Evolutionary conservation across 2,329 filamentous ascomycete species (phyloP).

Genomic region (Ascochyta viciae-villosae): DNA sequence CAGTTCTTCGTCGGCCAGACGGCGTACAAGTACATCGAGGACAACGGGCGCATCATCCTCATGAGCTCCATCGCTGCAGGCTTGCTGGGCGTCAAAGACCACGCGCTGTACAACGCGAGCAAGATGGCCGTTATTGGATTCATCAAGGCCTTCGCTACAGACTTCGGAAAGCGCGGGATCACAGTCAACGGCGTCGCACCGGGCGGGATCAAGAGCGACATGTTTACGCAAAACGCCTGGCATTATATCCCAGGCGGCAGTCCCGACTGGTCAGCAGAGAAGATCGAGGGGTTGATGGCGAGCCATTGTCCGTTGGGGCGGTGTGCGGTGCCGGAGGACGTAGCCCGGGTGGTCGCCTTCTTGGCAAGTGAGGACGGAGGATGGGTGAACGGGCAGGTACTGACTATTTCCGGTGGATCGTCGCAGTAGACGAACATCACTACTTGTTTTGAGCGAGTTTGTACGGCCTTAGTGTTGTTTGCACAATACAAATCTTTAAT

Average conservation of each 20-base stretch:
- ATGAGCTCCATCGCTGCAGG: constrained; percentile 75
- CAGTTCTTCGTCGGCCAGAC: constrained; percentile 82
- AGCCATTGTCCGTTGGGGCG: constrained; percentile 57
- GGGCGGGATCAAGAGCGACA: constrained; percentile 77
- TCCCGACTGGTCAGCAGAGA: constrained; percentile 58
- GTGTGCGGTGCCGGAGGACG: constrained; percentile 57
- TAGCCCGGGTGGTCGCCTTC: constrained; percentile 52
- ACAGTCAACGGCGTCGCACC: constrained; percentile 77
- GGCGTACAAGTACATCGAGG: constrained; percentile 73
- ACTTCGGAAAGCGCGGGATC: constrained; percentile 71
- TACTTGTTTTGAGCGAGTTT: too few relatives aligned
- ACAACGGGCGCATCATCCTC: constrained; percentile 75
- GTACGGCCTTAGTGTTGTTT: too few relatives aligned
- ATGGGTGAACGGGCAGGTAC: constrained; percentile 52
- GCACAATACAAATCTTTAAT: too few relatives aligned
- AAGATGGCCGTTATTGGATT: constrained; percentile 78
- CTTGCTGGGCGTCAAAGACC: constrained; percentile 72
- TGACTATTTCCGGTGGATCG: constrained; percentile 52
- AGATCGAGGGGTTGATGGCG: constrained; percentile 60
- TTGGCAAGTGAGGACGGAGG: constrained; percentile 50
- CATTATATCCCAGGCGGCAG: constrained; percentile 58
- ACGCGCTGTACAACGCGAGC: constrained; percentile 73
- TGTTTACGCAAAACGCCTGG: constrained; percentile 72
- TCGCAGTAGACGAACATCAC: constrained; percentile 41
- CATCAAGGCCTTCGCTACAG: constrained; percentile 73